Evolutionary conservation across 495 filamentous ascomycete species (phyloP).

Genomic region (Letharia columbiana): DNA sequence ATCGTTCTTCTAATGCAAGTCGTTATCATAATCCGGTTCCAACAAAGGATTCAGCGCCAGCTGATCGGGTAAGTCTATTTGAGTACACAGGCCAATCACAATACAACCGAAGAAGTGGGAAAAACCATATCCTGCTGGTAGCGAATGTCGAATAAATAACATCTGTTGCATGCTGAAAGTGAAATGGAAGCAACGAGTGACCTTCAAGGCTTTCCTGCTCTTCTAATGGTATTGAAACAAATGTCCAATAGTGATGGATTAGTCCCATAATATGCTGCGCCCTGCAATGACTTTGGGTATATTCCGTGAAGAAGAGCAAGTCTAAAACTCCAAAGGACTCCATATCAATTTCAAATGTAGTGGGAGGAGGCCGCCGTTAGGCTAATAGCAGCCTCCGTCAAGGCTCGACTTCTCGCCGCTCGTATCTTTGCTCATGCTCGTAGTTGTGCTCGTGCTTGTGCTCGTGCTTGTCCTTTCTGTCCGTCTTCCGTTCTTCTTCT

Average conservation of each 20-base stretch:
- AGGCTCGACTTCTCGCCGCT: slow-evolving; percentile 16
- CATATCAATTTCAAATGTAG: slow-evolving; percentile 2
- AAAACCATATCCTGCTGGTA: slow-evolving; percentile 18
- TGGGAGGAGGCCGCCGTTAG: not conserved
- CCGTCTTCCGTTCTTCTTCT: slow-evolving; percentile 25
- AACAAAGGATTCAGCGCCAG: slow-evolving; percentile 19
- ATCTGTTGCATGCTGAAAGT: not conserved
- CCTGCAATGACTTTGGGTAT: slow-evolving; percentile 19
- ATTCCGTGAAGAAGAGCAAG: slow-evolving; percentile 10
- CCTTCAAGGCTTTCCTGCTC: slow-evolving; percentile 21
- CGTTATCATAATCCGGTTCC: slow-evolving; percentile 13
- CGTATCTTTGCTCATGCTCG: slow-evolving; percentile 6
- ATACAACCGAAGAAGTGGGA: not conserved
- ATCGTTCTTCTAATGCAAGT: slow-evolving; percentile 10
- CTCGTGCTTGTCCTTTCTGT: slow-evolving; percentile 13
- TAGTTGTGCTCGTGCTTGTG: slow-evolving; percentile 2
- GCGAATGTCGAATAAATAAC: slow-evolving; percentile 11
- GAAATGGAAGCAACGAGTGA: slow-evolving; percentile 13
- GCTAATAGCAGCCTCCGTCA: not conserved
- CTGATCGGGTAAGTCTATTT: slow-evolving; percentile 14
- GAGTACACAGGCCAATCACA: slow-evolving; percentile 7
- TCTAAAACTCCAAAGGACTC: slow-evolving; percentile 9
- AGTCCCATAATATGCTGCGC: slow-evolving; percentile 7
- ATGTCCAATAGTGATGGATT: slow-evolving; percentile 3
- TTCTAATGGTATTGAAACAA: not conserved